These are phyloP conservation scores for Saturnispora kantuleensis DNA, from an alignment of 805 yeast genomes.

Conservation along the genomic window DNA sequence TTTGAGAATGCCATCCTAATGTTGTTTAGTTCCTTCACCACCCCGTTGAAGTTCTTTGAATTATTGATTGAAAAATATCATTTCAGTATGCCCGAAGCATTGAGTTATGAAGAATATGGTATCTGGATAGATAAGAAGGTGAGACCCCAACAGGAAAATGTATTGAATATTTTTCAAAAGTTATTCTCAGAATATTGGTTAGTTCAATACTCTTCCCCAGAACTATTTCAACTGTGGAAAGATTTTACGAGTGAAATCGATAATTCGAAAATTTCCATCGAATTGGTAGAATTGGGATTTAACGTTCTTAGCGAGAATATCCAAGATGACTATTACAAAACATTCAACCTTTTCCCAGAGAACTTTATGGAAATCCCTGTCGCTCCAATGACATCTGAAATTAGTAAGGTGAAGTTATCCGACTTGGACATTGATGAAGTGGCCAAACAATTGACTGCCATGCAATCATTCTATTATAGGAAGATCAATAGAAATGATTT, in stretches of 20 bases:
- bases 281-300: conserved; percentile 16
- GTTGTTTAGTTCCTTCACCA: conserved; percentile 69
- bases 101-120: conserved; percentile 72
- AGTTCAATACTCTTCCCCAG: conserved; percentile 43
- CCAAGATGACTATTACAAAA: conserved; percentile 21
- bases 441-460: conserved; percentile 77
- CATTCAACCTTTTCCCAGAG: conserved; percentile 16
- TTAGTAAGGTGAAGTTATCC: conserved; percentile 37
- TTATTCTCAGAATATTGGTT: conserved; percentile 67
- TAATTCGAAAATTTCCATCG: conserved; percentile 7
- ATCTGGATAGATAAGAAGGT: conserved; percentile 67
- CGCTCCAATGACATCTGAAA: conserved; percentile 17
- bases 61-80: conserved; percentile 56
- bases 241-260: conserved; percentile 14
- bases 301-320: conserved; percentile 15
- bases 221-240: conserved; percentile 25
- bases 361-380: conserved; percentile 9
- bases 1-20: conserved; percentile 62
- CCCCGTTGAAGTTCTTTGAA: conserved; percentile 51
- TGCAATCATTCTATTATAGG: conserved; percentile 62
- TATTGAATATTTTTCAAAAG: conserved; percentile 54
- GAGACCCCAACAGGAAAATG: conserved; percentile 54
- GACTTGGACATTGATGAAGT: conserved; percentile 68
- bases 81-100: conserved; percentile 75
- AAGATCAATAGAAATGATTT: conserved; percentile 65